These are phyloP conservation scores for Neonectria coccinea DNA, from an alignment of 2,329 filamentous ascomycete genomes.

Conservation along the genomic window DNA sequence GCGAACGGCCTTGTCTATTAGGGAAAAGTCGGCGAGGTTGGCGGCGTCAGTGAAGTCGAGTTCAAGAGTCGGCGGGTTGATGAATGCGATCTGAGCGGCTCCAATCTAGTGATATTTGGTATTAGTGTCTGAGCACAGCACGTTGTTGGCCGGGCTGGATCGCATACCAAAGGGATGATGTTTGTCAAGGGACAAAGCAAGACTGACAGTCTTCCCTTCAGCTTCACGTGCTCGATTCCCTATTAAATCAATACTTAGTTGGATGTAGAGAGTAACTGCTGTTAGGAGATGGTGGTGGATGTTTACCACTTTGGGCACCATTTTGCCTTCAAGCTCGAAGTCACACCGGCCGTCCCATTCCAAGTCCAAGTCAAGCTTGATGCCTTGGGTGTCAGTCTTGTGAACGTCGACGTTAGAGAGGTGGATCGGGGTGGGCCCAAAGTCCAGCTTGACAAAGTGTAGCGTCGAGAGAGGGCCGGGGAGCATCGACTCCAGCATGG, in stretches of 20 bases:
- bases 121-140: conserved; percentile 7
- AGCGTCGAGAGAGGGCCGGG: conserved; percentile 40
- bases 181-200: conserved; percentile 42
- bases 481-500: conserved; percentile 41
- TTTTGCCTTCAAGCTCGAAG: conserved; percentile 42
- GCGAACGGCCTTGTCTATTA: conserved; percentile 41
- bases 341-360: conserved; percentile 41
- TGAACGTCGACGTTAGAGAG: conserved; percentile 43
- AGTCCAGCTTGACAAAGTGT: conserved; percentile 41
- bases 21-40: conserved; percentile 41
- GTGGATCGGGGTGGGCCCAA: conserved; percentile 37
- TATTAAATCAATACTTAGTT: conserved; percentile 2
- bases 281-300: background rate
- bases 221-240: conserved; percentile 44
- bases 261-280: conserved; percentile 1
- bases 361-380: conserved; percentile 45
- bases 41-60: conserved; percentile 44
- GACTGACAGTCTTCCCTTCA: conserved; percentile 39
- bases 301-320: conserved; percentile 43
- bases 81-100: conserved; percentile 43
- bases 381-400: conserved; percentile 38
- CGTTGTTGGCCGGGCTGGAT: background rate
- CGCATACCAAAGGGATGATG: conserved; percentile 39
- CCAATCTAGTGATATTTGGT: conserved; percentile 32
- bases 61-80: conserved; percentile 41